Percentiles rank a stretch among this genome's conserved stretches.
phyloP scores from a whole-genome alignment of 495 filamentous ascomycete species.

The Letharia lupina region DNA sequence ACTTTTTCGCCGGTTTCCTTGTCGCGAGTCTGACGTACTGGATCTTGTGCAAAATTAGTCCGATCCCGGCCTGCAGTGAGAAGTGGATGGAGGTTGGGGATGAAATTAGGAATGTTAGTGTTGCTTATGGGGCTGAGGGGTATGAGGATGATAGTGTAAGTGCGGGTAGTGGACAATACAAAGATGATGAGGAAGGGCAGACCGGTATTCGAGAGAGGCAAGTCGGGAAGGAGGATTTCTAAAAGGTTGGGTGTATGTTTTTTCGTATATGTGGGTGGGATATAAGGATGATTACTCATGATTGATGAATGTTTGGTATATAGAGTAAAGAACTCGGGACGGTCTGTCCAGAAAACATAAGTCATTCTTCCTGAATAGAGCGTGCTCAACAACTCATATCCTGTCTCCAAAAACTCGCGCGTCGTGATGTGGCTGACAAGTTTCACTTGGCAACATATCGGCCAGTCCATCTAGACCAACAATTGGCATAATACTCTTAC shows the following conservation, averaged over 20 bases:
- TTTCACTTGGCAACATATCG: too few relatives aligned
- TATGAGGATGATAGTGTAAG: conserved; percentile 19
- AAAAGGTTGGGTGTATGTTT: background rate
- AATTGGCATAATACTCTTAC: too few relatives aligned
- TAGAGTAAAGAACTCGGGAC: background rate
- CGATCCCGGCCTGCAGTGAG: conserved; percentile 60
- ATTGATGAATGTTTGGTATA: background rate
- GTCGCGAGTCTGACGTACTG: conserved; percentile 64
- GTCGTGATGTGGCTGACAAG: too few relatives aligned
- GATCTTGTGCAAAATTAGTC: conserved; percentile 55
- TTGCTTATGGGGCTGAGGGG: conserved; percentile 23
- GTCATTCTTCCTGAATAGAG: too few relatives aligned
- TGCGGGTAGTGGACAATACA: conserved; percentile 10
- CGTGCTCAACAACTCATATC: too few relatives aligned
- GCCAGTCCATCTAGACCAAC: too few relatives aligned
- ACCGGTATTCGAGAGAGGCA: conserved; percentile 6
- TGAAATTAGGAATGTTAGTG: conserved; percentile 27
- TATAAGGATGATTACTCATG: background rate
- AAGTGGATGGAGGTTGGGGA: conserved; percentile 68
- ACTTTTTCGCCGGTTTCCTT: conserved; percentile 80
- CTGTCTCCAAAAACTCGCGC: too few relatives aligned
- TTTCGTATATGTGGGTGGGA: background rate
- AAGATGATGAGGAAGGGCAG: conserved; percentile 16
- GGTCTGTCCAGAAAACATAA: background rate
- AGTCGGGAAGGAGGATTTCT: conserved; percentile 3